Conservation (phyloP, 2,329 filamentous ascomycete species). For the Cladobotryum mycophilum region DNA sequence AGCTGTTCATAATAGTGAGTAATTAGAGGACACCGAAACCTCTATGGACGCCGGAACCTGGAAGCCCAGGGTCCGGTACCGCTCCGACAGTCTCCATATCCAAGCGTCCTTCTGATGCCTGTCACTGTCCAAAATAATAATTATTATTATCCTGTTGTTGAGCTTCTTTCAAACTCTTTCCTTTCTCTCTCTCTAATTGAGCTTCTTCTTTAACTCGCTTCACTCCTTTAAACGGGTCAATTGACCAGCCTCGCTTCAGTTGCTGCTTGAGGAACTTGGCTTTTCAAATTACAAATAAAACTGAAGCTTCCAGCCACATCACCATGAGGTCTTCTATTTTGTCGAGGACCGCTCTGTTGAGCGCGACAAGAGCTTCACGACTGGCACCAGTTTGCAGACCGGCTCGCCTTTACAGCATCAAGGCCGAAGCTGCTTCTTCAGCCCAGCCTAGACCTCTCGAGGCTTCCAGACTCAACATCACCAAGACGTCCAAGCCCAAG, state of each 20-base stretch:
- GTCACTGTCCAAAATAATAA: neutral
- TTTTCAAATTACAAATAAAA: too few species aligned
- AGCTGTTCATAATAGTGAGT: too few species aligned
- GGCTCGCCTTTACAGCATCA: slow-evolving; percentile 44
- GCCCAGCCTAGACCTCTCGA: slow-evolving; percentile 64
- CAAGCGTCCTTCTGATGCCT: neutral
- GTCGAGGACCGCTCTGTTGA: slow-evolving; percentile 28
- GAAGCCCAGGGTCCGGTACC: slow-evolving; percentile 7
- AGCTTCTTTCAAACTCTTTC: neutral
- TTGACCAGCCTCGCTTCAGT: neutral
- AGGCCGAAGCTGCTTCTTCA: slow-evolving; percentile 42
- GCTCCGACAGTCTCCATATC: slow-evolving; percentile 3
- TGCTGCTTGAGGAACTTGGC: neutral
- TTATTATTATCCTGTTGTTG: neutral
- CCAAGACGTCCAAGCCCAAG: slow-evolving; percentile 71
- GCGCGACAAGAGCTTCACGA: slow-evolving; percentile 31
- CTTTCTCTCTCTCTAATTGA: neutral
- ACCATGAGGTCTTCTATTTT: slow-evolving; percentile 24
- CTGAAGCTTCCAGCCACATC: neutral
- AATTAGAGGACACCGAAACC: too few species aligned
- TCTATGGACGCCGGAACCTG: too few species aligned
- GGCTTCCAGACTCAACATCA: slow-evolving; percentile 66
- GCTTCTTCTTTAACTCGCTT: neutral
- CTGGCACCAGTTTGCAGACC: slow-evolving; percentile 24
- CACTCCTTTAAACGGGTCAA: neutral